Percentiles rank a stretch among this genome's conserved stretches.
phyloP scores from a whole-genome alignment of 805 yeast genomes.

The Clavispora carvajalis region DNA sequence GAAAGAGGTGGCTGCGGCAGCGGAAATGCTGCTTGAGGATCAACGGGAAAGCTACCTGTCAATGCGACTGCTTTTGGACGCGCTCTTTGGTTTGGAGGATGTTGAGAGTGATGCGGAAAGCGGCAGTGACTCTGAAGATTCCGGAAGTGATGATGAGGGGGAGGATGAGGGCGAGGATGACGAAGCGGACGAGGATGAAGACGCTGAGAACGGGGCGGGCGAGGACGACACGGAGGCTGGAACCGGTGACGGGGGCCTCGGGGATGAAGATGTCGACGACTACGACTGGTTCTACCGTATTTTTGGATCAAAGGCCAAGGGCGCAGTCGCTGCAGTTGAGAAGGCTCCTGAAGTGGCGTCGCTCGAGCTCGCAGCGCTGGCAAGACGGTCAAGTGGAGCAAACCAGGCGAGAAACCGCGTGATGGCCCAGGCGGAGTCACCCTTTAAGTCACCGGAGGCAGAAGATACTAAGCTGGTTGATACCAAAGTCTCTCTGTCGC shows the following conservation, averaged over 20 bases:
- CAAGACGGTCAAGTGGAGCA: background rate
- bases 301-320: background rate
- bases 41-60: constrained; percentile 1
- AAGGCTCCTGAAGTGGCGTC: background rate
- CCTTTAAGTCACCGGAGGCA: no score
- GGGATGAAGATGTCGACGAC: background rate
- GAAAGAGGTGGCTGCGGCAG: background rate
- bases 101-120: background rate
- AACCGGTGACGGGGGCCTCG: no score
- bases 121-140: background rate
- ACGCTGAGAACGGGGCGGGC: background rate
- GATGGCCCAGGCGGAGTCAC: background rate
- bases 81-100: background rate
- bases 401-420: background rate
- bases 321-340: background rate
- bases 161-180: background rate
- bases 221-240: background rate
- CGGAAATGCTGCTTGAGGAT: background rate
- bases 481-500: no score
- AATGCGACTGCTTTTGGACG: background rate
- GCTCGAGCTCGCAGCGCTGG: background rate
- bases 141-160: background rate
- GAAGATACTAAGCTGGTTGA: no score
- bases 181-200: background rate
- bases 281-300: background rate